Base-by-base conservation (phyloP, 2,329 filamentous ascomycete genomes). In the Emmonsiellopsis sp. region DNA sequence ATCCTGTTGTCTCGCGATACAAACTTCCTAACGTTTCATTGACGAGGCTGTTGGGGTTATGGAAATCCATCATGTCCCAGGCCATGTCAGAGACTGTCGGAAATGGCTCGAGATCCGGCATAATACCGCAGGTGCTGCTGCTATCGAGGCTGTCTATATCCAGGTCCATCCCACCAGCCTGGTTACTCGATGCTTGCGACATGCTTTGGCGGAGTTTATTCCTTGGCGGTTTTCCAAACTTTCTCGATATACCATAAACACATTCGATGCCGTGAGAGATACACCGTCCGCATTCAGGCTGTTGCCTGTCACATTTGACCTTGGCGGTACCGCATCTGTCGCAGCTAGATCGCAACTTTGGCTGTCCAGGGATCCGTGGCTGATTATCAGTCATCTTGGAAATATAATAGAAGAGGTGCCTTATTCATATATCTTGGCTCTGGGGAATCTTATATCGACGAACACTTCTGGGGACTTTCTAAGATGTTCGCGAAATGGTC, bases 311-410 rank as follows among this genome's bases (percentile, higher is more conserved):
- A 49, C 65, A 66, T 56, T 60, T 66, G 42, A 66, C 57, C 46
- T 67, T 67, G 39, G 63, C 58, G n/a, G 46, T 48, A 43, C 63
- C 64, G 48, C 65, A 67, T 21, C 39, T 53, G 55, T 67, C 57
- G 49, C 63, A 66, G 56, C 59, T 61, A 17, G 60, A 61, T 53
- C 64, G 62, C 33, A 66, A 55, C 51, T 64, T 66, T n/a, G 53
- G 58, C 21, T 27, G 21, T 27, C 21, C 21, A 27, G 21, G 21
- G 21, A 27, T 27, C 21, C 21, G 21, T 27, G 21, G 21, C 5
- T 27, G 21, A 27, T 27, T 27, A 27, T 27, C 21, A 3, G 21
- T 5, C 21, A 27, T 27, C 21, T 27, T 27, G 21, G 5, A 27
- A 27, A 27, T 27, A 27, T 27, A 27, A 27, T 27, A 27, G 21